Evolutionary conservation across 106 monocot genomes (phyloP).

Genomic region (Posidonia australis): DNA sequence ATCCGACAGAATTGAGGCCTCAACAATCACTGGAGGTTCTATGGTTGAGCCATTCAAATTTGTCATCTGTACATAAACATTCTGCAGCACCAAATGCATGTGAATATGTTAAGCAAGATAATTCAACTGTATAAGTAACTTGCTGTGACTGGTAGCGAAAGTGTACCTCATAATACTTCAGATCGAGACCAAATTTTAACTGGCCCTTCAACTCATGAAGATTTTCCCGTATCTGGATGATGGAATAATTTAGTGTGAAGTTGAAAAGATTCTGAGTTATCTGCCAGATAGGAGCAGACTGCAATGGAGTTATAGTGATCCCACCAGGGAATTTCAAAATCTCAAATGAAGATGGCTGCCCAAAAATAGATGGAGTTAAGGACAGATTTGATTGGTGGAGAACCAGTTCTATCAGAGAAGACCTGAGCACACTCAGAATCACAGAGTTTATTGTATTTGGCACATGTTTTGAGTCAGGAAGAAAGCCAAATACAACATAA

Average conservation of each 20-base stretch:
- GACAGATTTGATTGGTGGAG: conserved; percentile 54
- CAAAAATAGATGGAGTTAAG: conserved; percentile 50
- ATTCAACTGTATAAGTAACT: neutral
- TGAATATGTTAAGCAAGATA: neutral
- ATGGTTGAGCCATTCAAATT: conserved; percentile 56
- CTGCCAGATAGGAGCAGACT: conserved; percentile 55
- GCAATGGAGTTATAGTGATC: conserved; percentile 52
- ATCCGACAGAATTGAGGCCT: conserved; percentile 56
- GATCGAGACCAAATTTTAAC: conserved; percentile 51
- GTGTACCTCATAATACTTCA: conserved; percentile 52
- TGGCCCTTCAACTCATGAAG: conserved; percentile 51
- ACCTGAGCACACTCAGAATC: conserved; percentile 52
- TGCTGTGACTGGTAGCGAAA: neutral
- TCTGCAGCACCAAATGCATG: conserved; percentile 31
- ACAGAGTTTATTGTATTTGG: conserved; percentile 29
- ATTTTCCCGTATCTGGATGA: conserved; percentile 37
- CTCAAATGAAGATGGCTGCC: conserved; percentile 44
- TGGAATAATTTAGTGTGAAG: conserved; percentile 48
- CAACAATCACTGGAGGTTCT: conserved; percentile 36
- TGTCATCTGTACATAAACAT: conserved; percentile 59
- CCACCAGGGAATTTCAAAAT: conserved; percentile 69
- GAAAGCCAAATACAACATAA: conserved; percentile 43
- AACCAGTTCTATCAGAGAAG: conserved; percentile 49
- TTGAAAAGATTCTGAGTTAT: conserved; percentile 43
- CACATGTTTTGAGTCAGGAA: conserved; percentile 31